Conservation (phyloP, 495 filamentous ascomycete species). For the Daldinia childiae region DNA sequence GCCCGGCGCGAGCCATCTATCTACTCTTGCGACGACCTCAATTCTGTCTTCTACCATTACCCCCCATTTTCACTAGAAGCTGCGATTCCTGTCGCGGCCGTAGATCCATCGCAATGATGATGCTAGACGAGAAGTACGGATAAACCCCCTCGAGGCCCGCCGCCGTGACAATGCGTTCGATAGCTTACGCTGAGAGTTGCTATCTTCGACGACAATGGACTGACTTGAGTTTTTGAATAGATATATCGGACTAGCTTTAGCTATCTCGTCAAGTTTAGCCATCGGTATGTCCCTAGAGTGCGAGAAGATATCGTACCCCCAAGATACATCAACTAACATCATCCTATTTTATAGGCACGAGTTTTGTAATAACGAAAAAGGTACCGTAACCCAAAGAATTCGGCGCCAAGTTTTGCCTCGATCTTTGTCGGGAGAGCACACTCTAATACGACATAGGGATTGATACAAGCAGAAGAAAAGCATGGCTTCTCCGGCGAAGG, state of each 20-base stretch:
- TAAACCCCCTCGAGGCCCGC: conserved; percentile 19
- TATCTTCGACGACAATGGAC: conserved; percentile 23
- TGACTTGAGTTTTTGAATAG: conserved; percentile 61
- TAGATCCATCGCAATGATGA: conserved; percentile 58
- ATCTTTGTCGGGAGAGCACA: conserved; percentile 6
- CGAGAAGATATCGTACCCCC: background rate
- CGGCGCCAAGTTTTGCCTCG: conserved; percentile 2
- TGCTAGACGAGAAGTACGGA: conserved; percentile 88
- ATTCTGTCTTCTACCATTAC: conserved; percentile 20
- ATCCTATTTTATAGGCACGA: conserved; percentile 67
- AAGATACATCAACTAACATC: conserved; percentile 39
- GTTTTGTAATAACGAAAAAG: conserved; percentile 95
- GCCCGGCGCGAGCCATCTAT: conserved; percentile 53
- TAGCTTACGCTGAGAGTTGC: background rate
- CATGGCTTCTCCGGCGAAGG: conserved; percentile 98
- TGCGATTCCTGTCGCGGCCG: conserved; percentile 41
- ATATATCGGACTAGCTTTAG: conserved; percentile 89
- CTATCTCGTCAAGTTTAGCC: conserved; percentile 90
- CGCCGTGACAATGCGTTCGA: background rate
- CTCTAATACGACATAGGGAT: conserved; percentile 65
- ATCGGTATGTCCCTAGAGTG: conserved; percentile 70
- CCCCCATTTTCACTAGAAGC: conserved; percentile 10
- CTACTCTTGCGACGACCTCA: conserved; percentile 31
- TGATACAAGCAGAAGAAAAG: conserved; percentile 86
- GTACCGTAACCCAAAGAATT: conserved; percentile 53